These are phyloP conservation scores for Lenzites betulinus DNA, from an alignment of 768 basidiomycete genomes.

Conservation along the genomic window DNA sequence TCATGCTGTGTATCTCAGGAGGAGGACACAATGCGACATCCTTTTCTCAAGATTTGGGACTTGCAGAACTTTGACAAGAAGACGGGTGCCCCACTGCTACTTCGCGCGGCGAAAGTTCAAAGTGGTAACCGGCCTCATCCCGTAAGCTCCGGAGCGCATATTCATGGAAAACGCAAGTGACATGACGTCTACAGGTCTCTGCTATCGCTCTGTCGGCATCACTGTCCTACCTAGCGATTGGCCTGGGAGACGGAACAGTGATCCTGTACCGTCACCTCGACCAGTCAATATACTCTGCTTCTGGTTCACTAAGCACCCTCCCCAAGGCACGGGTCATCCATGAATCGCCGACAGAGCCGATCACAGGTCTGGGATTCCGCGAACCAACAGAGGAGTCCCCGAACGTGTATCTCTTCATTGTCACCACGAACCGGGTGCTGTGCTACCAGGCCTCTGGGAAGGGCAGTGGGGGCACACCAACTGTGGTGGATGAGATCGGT, in stretches of 20 bases:
- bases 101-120: conserved; percentile 78
- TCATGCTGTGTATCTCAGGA: conserved; percentile 50
- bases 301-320: conserved; percentile 67
- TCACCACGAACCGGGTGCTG: conserved; percentile 83
- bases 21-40: conserved; percentile 66
- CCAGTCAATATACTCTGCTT: conserved; percentile 76
- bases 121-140: conserved; percentile 78
- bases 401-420: conserved; percentile 71
- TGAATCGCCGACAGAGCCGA: conserved; percentile 83
- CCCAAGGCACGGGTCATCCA: conserved; percentile 86
- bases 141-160: conserved; percentile 39
- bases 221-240: conserved; percentile 85
- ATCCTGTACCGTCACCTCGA: conserved; percentile 89
- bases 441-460: conserved; percentile 74
- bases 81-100: conserved; percentile 57
- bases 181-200: conserved; percentile 55
- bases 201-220: conserved; percentile 76
- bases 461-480: conserved; percentile 63
- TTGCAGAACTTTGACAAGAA: conserved; percentile 69
- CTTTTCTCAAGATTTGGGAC: conserved; percentile 89
- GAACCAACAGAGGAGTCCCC: conserved; percentile 48
- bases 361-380: conserved; percentile 90
- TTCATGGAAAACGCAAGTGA: not conserved
- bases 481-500: conserved; percentile 85
- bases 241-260: conserved; percentile 93